Conservation (phyloP, 192 early-diverging fungal genomes). For the Ramicandelaber brevisporus region DNA sequence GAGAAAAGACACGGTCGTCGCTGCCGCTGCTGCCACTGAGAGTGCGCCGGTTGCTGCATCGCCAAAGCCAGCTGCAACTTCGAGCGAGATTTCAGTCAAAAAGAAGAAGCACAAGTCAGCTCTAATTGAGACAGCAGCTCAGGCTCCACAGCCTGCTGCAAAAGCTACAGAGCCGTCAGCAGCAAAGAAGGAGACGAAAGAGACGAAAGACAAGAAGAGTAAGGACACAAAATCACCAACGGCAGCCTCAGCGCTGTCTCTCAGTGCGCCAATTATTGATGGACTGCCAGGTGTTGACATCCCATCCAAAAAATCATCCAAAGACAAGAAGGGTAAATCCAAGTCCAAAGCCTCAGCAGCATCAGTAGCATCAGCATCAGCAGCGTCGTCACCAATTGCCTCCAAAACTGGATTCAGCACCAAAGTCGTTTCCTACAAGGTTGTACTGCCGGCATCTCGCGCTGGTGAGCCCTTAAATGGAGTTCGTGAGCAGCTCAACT, state of each 20-base stretch:
- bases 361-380: conserved; percentile 3
- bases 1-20: conserved; percentile 3
- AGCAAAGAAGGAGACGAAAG: no score
- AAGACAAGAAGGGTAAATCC: no score
- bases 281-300: no score
- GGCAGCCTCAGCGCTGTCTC: no score
- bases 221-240: no score
- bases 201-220: no score
- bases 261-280: no score
- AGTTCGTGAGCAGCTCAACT: conserved; percentile 16
- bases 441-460: conserved; percentile 13
- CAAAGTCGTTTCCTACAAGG: conserved; percentile 7
- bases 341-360: conserved; percentile 1
- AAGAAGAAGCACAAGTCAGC: not conserved
- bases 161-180: no score
- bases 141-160: no score
- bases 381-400: not conserved
- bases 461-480: conserved; percentile 12
- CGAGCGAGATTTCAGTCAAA: conserved; percentile 1
- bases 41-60: not conserved
- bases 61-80: not conserved
- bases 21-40: not conserved
- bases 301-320: no score
- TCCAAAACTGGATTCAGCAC: not conserved
- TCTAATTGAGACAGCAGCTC: conserved; percentile 1